Evolutionary conservation across 345 rosid genomes (phyloP).

Genomic region (Noccaea bulbosa): DNA sequence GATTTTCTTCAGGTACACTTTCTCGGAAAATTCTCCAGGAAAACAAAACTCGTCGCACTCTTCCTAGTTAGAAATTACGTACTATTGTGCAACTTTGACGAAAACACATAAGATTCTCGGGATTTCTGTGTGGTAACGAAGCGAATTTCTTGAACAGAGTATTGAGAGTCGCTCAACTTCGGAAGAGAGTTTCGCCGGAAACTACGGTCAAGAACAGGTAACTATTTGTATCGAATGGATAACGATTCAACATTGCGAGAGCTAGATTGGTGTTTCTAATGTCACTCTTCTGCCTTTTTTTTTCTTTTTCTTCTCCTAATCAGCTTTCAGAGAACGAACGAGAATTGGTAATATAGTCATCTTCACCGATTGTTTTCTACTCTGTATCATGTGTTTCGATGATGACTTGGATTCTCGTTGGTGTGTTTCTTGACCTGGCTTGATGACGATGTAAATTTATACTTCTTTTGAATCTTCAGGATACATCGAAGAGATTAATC

Average conservation of each 20-base stretch:
- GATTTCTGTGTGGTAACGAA: not conserved
- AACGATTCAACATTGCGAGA: not conserved
- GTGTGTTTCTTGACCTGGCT: too few relatives aligned
- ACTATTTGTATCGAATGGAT: not conserved
- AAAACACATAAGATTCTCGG: not conserved
- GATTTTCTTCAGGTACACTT: not conserved
- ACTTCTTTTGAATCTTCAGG: too few relatives aligned
- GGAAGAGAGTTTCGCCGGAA: not conserved
- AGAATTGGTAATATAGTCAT: constrained; percentile 47
- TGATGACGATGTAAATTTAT: too few relatives aligned
- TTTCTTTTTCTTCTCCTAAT: not conserved
- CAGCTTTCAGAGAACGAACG: constrained; percentile 17
- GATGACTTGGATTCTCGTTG: too few relatives aligned
- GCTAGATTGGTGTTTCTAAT: constrained; percentile 45
- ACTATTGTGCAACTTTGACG: not conserved
- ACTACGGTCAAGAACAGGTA: not conserved
- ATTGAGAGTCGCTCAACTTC: not conserved
- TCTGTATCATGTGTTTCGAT: not conserved
- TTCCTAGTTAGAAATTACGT: not conserved
- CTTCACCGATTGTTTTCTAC: not conserved
- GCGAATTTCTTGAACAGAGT: not conserved
- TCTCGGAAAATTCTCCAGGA: constrained; percentile 7
- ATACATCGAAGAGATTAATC: too few relatives aligned
- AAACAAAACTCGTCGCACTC: not conserved
- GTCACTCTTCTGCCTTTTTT: constrained; percentile 52